Conservation (phyloP, 2,329 filamentous ascomycete genomes). For the Mollisia scopiformis region DNA sequence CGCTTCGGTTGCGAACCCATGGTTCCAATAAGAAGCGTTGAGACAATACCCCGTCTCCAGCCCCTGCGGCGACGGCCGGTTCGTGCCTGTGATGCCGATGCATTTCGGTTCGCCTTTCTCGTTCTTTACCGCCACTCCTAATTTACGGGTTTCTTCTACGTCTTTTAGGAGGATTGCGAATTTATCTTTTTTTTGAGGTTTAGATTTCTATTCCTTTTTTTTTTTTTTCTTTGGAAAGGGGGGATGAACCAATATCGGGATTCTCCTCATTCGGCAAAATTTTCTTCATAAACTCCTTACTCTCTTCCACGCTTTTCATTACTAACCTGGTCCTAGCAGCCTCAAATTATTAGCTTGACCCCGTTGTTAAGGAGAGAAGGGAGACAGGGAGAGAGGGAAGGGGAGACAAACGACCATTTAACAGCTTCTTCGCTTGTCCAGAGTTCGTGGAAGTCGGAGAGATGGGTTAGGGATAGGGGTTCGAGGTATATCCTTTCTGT, state of each 20-base stretch:
- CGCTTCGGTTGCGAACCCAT: constrained; percentile 28
- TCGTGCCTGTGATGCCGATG: constrained; percentile 28
- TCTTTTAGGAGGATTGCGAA: constrained; percentile 19
- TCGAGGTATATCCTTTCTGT: constrained; percentile 18
- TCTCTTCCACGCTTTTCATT: constrained; percentile 10
- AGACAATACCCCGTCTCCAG: constrained; percentile 29
- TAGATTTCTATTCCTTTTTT: constrained; percentile 10
- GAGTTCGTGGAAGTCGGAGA: constrained; percentile 25
- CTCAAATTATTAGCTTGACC: background rate
- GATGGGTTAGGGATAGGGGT: constrained; percentile 19
- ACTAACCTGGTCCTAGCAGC: constrained; percentile 1
- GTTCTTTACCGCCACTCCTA: background rate
- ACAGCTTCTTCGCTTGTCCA: constrained; percentile 21
- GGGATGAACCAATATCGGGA: constrained; percentile 9
- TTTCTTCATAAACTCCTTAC: constrained; percentile 7
- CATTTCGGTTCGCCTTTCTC: background rate
- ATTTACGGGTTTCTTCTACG: too few species aligned
- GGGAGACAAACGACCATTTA: constrained; percentile 22
- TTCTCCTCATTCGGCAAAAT: constrained; percentile 13
- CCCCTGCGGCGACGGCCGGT: constrained; percentile 20
- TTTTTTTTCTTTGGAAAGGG: background rate
- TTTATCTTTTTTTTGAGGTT: constrained; percentile 18
- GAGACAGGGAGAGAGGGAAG: background rate
- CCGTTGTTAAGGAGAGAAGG: background rate
- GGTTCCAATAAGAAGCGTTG: constrained; percentile 26